These are phyloP conservation scores for Stephania yunnanensis DNA, from an alignment of 164 flowering plant genomes.

Conservation along the genomic window DNA sequence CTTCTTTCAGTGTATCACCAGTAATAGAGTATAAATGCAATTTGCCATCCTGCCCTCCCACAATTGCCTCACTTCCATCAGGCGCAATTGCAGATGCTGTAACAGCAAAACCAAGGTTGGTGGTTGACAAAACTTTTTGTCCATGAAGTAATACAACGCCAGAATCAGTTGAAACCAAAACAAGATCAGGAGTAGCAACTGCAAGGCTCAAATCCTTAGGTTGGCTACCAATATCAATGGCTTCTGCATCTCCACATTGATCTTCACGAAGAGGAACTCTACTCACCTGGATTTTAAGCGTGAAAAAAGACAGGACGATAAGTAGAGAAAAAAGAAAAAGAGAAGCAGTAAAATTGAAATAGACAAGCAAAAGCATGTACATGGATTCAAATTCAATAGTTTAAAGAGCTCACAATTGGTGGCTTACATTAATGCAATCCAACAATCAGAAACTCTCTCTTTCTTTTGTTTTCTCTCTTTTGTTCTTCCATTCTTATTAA, in stretches of 20 bases:
- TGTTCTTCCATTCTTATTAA: neutral
- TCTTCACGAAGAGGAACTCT: constrained; percentile 58
- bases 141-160: constrained; percentile 79
- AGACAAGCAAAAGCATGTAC: neutral
- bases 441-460: neutral
- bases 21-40: constrained; percentile 63
- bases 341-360: neutral
- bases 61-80: constrained; percentile 86
- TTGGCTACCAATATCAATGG: constrained; percentile 72
- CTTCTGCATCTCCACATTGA: constrained; percentile 68
- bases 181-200: constrained; percentile 51
- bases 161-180: constrained; percentile 65
- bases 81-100: constrained; percentile 75
- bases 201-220: constrained; percentile 83
- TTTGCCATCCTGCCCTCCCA: constrained; percentile 95
- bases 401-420: neutral
- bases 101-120: constrained; percentile 67
- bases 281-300: constrained; percentile 43
- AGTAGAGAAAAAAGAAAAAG: neutral
- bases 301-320: neutral
- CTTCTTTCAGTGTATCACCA: constrained; percentile 71
- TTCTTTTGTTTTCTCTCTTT: neutral
- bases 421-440: neutral
- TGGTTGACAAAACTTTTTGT: constrained; percentile 54
- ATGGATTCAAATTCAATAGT: neutral